A percentile compares a stretch with the other conserved stretches of the same genome.
Conservation (phyloP, 2,329 filamentous ascomycete genomes). For the Nemania diffusa region DNA sequence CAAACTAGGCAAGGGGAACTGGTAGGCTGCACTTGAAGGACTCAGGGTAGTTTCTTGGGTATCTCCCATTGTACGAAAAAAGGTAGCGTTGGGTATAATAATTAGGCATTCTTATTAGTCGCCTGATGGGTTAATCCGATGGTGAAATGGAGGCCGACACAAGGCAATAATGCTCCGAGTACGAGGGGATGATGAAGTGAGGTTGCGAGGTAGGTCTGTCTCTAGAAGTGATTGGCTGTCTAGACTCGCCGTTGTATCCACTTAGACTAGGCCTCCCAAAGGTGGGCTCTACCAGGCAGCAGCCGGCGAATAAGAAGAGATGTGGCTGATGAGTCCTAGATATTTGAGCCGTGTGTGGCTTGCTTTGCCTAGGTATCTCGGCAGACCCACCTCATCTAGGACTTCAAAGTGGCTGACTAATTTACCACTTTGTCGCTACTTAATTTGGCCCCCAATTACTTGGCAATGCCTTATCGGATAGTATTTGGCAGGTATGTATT, state of each 20-base stretch:
- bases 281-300: constrained; percentile 23
- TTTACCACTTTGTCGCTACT: neutral
- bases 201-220: constrained; percentile 26
- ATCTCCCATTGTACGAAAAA: constrained; percentile 4
- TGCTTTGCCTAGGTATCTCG: neutral
- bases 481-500: neutral
- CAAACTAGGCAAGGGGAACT: constrained; percentile 7
- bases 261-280: constrained; percentile 18
- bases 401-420: neutral
- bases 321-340: constrained; percentile 30
- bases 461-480: constrained; percentile 7
- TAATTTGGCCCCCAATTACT: constrained; percentile 17
- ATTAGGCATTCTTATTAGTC: constrained; percentile 14
- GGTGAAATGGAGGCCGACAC: constrained; percentile 1
- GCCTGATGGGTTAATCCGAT: constrained; percentile 17
- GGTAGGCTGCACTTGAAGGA: constrained; percentile 20
- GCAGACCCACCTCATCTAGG: too few relatives aligned
- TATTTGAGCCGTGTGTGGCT: constrained; percentile 27
- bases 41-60: neutral
- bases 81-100: neutral
- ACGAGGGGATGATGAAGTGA: constrained; percentile 26
- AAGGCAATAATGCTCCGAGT: constrained; percentile 20
- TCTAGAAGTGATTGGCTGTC: constrained; percentile 20
- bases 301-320: constrained; percentile 19
- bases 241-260: too few relatives aligned